Evolutionary conservation across 306 rosid species (phyloP).

Genomic region (Prunus fruticosa): DNA sequence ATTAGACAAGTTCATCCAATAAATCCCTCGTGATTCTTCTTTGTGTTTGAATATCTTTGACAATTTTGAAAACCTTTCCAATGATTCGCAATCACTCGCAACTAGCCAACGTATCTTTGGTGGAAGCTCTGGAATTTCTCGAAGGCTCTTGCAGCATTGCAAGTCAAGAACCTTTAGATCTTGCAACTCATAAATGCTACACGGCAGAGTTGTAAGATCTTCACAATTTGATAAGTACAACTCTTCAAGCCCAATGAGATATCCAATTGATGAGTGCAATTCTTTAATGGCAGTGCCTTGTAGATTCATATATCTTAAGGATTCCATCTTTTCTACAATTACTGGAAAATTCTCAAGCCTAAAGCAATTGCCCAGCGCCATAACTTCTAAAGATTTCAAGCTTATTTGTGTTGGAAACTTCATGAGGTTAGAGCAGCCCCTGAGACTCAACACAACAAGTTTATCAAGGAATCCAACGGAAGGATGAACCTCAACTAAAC

Average conservation of each 20-base stretch:
- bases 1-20: neutral
- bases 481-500: neutral
- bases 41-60: neutral
- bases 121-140: neutral
- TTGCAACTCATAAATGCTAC: neutral
- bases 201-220: neutral
- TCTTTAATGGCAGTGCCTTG: neutral
- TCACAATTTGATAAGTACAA: neutral
- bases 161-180: neutral
- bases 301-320: neutral
- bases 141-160: neutral
- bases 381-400: neutral
- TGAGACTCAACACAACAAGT: neutral
- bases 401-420: neutral
- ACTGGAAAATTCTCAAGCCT: constrained; percentile 1
- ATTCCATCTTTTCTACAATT: neutral
- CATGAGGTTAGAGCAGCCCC: neutral
- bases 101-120: neutral
- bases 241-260: neutral
- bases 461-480: neutral
- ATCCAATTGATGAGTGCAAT: neutral
- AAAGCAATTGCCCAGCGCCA: neutral
- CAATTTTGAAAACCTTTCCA: neutral
- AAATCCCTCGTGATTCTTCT: neutral
- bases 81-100: neutral